A percentile compares a stretch with the other conserved stretches of the same genome.
Evolutionary conservation across 2,329 filamentous ascomycete species (phyloP).

Genomic region (Chaetomium sp.): DNA sequence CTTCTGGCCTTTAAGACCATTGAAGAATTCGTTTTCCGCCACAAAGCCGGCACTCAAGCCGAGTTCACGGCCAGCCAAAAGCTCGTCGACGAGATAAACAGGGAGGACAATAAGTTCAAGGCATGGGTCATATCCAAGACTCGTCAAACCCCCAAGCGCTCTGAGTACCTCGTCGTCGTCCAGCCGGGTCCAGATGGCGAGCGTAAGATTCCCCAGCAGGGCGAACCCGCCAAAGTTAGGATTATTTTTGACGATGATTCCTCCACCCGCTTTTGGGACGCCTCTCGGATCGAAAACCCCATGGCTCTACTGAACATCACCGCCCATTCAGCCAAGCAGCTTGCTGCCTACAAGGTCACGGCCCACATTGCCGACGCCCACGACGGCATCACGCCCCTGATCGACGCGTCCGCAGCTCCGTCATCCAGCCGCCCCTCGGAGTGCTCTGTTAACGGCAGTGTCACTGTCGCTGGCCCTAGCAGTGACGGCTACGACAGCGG

Average conservation of each 20-base stretch:
- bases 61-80: conserved; percentile 13
- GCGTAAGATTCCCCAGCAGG: conserved; percentile 8
- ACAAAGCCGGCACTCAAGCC: conserved; percentile 22
- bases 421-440: not conserved
- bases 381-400: conserved; percentile 3
- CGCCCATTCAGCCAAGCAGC: not conserved
- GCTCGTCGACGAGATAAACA: conserved; percentile 17
- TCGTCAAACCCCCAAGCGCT: conserved; percentile 20
- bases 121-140: conserved; percentile 19
- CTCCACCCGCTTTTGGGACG: conserved; percentile 16
- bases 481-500: not conserved
- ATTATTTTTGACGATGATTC: conserved; percentile 10
- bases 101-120: conserved; percentile 8
- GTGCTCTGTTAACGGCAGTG: not conserved
- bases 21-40: conserved; percentile 18
- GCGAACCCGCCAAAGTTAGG: conserved; percentile 14
- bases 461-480: not conserved
- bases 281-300: conserved; percentile 15
- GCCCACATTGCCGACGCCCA: conserved; percentile 12
- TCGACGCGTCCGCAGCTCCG: not conserved
- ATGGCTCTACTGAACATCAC: not conserved
- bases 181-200: conserved; percentile 14
- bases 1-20: conserved; percentile 11
- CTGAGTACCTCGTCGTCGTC: conserved; percentile 20
- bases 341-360: conserved; percentile 16